Evolutionary conservation across 306 rosid genomes (phyloP).

Genomic region (Vicia villosa): DNA sequence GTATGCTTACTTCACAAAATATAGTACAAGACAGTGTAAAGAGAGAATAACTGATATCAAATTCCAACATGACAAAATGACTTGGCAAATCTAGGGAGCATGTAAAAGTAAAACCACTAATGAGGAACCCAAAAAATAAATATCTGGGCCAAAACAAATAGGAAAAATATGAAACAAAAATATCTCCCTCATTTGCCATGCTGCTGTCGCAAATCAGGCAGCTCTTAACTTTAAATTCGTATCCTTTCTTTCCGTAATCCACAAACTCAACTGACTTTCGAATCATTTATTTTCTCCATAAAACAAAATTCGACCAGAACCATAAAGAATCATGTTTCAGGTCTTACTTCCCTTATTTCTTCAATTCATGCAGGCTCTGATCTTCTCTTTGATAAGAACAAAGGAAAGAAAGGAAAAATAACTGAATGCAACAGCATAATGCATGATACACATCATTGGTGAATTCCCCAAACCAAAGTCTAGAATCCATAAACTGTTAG

Average conservation of each 20-base stretch:
- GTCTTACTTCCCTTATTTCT: conserved; percentile 55
- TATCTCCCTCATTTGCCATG: conserved; percentile 50
- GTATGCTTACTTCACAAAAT: conserved; percentile 38
- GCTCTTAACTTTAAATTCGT: conserved; percentile 45
- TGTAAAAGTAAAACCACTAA: conserved; percentile 38
- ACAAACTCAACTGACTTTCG: conserved; percentile 40
- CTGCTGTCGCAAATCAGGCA: conserved; percentile 39
- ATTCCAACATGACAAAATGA: conserved; percentile 40
- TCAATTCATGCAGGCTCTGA: conserved; percentile 49
- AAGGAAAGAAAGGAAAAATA: conserved; percentile 52
- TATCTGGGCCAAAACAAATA: conserved; percentile 40
- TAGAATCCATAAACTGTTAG: conserved; percentile 45
- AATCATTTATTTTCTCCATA: conserved; percentile 51
- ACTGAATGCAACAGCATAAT: conserved; percentile 48
- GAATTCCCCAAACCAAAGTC: conserved; percentile 55
- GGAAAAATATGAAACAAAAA: conserved; percentile 31
- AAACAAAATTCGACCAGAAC: conserved; percentile 45
- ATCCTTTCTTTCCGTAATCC: conserved; percentile 53
- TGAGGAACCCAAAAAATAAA: conserved; percentile 43
- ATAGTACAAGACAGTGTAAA: conserved; percentile 35
- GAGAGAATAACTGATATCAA: conserved; percentile 21
- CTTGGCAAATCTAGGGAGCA: conserved; percentile 40
- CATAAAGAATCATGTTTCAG: conserved; percentile 52
- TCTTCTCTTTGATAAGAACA: conserved; percentile 47
- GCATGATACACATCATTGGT: conserved; percentile 39